Conservation (phyloP, 495 filamentous ascomycete species). For the Podospora pseudocomata region DNA sequence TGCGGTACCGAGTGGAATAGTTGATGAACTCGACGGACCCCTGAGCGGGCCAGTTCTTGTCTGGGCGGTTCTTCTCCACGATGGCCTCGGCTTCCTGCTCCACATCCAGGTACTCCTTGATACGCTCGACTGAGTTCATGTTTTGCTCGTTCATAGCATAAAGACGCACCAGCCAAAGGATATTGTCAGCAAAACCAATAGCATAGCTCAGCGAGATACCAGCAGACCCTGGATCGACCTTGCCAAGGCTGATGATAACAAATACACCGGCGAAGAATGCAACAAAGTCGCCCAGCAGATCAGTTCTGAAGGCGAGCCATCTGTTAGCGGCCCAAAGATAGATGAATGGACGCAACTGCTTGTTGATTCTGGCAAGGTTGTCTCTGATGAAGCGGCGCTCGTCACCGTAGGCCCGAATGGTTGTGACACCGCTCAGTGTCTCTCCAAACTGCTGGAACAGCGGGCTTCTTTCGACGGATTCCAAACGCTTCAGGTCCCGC, state of each 20-base stretch:
- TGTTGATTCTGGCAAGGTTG: constrained; percentile 84
- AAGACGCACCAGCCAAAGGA: constrained; percentile 94
- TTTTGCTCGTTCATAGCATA: constrained; percentile 97
- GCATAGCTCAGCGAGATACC: constrained; percentile 97
- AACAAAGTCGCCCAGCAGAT: constrained; percentile 85
- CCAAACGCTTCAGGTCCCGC: constrained; percentile 87
- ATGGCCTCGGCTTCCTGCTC: constrained; percentile 86
- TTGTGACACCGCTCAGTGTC: constrained; percentile 92
- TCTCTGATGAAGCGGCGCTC: constrained; percentile 91
- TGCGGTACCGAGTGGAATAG: constrained; percentile 85
- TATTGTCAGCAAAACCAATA: constrained; percentile 94
- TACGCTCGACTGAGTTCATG: constrained; percentile 99
- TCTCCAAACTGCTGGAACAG: constrained; percentile 98
- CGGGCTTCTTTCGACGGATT: constrained; percentile 91
- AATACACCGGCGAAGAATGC: constrained; percentile 93
- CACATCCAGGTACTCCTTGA: constrained; percentile 94
- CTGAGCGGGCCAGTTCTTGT: constrained; percentile 76
- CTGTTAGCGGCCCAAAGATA: constrained; percentile 96
- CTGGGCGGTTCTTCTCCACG: constrained; percentile 73
- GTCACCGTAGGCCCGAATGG: constrained; percentile 95
- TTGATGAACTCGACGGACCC: constrained; percentile 82
- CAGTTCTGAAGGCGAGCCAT: constrained; percentile 92
- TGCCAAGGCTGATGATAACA: constrained; percentile 77
- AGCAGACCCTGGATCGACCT: constrained; percentile 87
- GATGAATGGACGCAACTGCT: constrained; percentile 89